Percentiles rank a stretch among this genome's conserved stretches.
These are phyloP conservation scores for Grigorovia jiainica DNA, from an alignment of 805 yeast genomes.

Conservation along the genomic window DNA sequence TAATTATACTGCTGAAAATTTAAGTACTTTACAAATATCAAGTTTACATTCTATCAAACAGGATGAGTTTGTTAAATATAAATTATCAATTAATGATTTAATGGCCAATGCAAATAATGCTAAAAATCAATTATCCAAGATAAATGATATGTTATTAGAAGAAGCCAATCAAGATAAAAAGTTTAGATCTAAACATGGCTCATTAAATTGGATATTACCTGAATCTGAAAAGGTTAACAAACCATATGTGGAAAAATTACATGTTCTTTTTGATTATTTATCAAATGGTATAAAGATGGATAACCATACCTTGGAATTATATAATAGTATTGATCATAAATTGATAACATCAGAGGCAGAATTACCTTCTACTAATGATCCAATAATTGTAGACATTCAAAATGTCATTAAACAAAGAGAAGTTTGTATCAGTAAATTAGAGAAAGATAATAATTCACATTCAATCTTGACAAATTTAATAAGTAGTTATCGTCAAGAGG, in stretches of 20 bases:
- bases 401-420: conserved; percentile 27
- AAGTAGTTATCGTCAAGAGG: conserved; percentile 33
- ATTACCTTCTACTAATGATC: conserved; percentile 24
- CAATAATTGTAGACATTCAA: conserved; percentile 29
- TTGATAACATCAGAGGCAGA: conserved; percentile 33
- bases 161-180: conserved; percentile 50
- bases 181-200: conserved; percentile 41
- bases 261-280: conserved; percentile 40
- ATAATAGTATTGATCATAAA: conserved; percentile 38
- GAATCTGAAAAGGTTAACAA: conserved; percentile 37
- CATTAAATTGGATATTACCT: conserved; percentile 43
- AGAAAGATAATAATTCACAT: conserved; percentile 36
- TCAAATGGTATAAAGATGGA: conserved; percentile 57
- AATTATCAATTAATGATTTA: conserved; percentile 6
- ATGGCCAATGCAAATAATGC: conserved; percentile 29
- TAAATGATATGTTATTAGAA: conserved; percentile 35
- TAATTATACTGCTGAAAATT: background rate
- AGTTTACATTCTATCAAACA: background rate
- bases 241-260: conserved; percentile 32
- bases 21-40: background rate
- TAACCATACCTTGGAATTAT: conserved; percentile 37
- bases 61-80: conserved; percentile 44
- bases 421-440: conserved; percentile 32
- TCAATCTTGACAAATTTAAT: conserved; percentile 46
- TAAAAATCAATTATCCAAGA: conserved; percentile 35